Conservation (phyloP, 208 protist species). For the Lotmaria passim region DNA sequence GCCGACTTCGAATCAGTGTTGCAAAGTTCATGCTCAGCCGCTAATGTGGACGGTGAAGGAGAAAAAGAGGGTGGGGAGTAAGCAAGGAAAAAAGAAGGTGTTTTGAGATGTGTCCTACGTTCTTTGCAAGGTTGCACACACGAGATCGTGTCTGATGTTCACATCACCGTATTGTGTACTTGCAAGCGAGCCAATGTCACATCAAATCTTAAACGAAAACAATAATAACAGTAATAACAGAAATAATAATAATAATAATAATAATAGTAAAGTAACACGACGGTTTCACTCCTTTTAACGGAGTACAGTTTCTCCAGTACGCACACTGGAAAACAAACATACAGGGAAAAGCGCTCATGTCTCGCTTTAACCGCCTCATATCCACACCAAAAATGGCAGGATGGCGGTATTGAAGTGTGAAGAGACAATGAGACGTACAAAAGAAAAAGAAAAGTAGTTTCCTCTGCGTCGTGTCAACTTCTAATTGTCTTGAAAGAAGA, state of each 20-base stretch:
- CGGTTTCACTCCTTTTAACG: too few species aligned
- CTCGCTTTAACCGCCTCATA: too few species aligned
- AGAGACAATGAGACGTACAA: too few species aligned
- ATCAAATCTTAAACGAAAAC: neutral
- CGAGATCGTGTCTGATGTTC: constrained; percentile 3
- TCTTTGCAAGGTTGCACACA: neutral
- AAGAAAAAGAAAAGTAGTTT: too few species aligned
- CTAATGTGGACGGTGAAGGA: neutral
- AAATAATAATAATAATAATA: neutral
- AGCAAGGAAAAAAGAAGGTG: neutral
- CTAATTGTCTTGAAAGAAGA: too few species aligned
- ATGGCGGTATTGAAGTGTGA: neutral
- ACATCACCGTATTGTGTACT: neutral
- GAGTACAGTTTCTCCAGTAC: too few species aligned
- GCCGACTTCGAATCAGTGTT: neutral
- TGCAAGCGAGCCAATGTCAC: neutral
- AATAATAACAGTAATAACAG: neutral
- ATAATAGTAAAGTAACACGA: neutral
- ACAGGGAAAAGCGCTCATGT: too few species aligned
- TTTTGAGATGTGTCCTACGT: neutral
- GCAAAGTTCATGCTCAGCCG: constrained; percentile 3
- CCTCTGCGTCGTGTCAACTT: too few species aligned
- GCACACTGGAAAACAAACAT: too few species aligned
- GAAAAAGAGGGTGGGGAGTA: neutral
- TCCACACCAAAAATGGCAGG: neutral